These are phyloP conservation scores for Thelephora terrestris DNA, from an alignment of 1,284 basidiomycete genomes.

Conservation along the genomic window DNA sequence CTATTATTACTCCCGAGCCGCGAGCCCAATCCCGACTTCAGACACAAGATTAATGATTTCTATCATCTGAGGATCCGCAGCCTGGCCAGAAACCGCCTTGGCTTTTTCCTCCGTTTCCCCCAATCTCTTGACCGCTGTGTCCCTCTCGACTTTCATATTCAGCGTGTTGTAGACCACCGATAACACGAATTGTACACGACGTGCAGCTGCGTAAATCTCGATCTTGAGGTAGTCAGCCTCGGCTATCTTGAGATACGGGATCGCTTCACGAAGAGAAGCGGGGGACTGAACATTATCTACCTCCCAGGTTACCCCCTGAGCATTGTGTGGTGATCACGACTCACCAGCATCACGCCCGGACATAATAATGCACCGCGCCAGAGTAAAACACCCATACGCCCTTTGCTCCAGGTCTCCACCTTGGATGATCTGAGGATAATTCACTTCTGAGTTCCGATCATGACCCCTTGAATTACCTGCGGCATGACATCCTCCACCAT, in stretches of 20 bases:
- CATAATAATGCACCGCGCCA: slow-evolving; percentile 64
- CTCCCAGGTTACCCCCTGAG: neutral
- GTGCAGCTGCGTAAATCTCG: slow-evolving; percentile 45
- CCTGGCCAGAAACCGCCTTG: slow-evolving; percentile 40
- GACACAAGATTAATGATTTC: slow-evolving; percentile 49
- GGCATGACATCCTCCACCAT: slow-evolving; percentile 71
- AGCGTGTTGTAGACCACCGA: slow-evolving; percentile 65
- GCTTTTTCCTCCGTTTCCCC: slow-evolving; percentile 32
- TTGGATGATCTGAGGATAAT: slow-evolving; percentile 43
- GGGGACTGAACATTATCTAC: slow-evolving; percentile 16
- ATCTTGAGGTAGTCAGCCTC: slow-evolving; percentile 52
- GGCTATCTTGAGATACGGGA: slow-evolving; percentile 51
- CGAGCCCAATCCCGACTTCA: slow-evolving; percentile 46
- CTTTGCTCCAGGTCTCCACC: slow-evolving; percentile 66
- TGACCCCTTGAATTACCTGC: slow-evolving; percentile 35
- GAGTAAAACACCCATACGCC: slow-evolving; percentile 60
- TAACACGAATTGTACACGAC: slow-evolving; percentile 61
- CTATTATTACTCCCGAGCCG: slow-evolving; percentile 24
- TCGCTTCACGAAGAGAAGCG: slow-evolving; percentile 41
- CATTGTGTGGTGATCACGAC: slow-evolving; percentile 3
- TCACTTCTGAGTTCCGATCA: neutral
- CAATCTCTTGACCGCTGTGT: slow-evolving; percentile 43
- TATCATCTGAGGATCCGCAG: slow-evolving; percentile 15
- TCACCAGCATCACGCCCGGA: slow-evolving; percentile 17
- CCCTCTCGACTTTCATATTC: slow-evolving; percentile 41